Evolutionary conservation across 2,329 filamentous ascomycete species (phyloP), one percentile per base, ranked within the genome.

Genomic region (Phialemoniopsis sp.): DNA sequence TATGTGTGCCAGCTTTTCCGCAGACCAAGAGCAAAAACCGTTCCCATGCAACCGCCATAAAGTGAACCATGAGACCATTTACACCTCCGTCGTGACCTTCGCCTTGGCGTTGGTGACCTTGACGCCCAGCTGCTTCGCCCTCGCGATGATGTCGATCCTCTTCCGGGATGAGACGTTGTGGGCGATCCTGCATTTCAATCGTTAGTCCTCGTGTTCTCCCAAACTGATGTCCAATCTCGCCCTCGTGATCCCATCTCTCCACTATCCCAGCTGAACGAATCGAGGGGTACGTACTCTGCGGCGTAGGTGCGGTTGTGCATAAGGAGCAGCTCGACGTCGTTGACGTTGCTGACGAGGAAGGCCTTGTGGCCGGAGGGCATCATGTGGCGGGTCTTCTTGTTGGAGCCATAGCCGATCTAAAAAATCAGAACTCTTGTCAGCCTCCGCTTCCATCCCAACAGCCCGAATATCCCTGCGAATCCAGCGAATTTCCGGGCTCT

Each of bases 261-360:
- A 10, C 21, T 10, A 26, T 17, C 13, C 13, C 29, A 30, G 13
- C 16, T 21, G 13, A 29, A 9, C 12, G 30, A 17, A 2, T 15
- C 7, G 4, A 12, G 15, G 13, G 10, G 17, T 26, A 81, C 89
- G 60, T 89, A 96, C 90, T 98, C 93, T 67, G 93, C 93, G 68
- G 93, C 93, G 76, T 88, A 96, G 72, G 89, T 95, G 70, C 86
- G 85, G 88, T 97, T 97, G 87, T 98, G 93, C 93, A 98, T 98
- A 62, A 98, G 80, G 64, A 98, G 85, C 50, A 98, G 86, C 73
- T 98, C 91, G 64, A 98, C 85, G 60, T 98, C 93, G 68, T 85
- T 81, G 72, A 81, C 72, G 82, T 98, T 98, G 85, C 85, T 89
- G 76, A 98, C 93, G 66, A 97, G 83, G 87, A 98, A 98, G 55